Evolutionary conservation across 208 protist genomes (phyloP), one percentile per base, ranked within the genome.

Genomic region (Wallacemonas sp.): DNA sequence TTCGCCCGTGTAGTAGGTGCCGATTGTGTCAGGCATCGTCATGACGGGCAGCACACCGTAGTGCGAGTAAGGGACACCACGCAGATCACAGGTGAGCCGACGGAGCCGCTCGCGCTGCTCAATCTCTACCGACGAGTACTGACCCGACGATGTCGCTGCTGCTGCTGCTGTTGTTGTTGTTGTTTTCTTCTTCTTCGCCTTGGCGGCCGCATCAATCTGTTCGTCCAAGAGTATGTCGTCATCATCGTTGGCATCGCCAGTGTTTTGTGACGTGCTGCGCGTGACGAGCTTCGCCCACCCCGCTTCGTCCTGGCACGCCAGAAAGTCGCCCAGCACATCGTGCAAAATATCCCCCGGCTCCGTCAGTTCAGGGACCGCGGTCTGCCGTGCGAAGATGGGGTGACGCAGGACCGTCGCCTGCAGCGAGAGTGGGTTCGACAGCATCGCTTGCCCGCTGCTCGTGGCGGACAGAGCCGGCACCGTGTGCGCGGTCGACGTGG

Each of bases 261-360:
- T 41, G 36, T 41, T 41, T n/a, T n/a, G n/a, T 41, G 46, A 54
- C 19, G 46, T 23, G 14, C 44, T n/a, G n/a, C n/a, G n/a, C n/a
- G n/a, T n/a, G n/a, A n/a, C n/a, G n/a, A n/a, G n/a, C n/a, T n/a
- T n/a, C n/a, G n/a, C n/a, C n/a, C n/a, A 23, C 6, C 44, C 44
- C 9, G 44, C 44, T n/a, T 24, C 44, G 19, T 49, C 44, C 14
- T 49, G 44, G 6, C 6, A 6, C 19, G 44, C 44, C 11, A 58
- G 14, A 21, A n/a, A 46, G 56, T 77, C 65, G 26, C 64, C 48
- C 23, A 86, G 73, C 27, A 90, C 71, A 19, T 78, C 62, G 38
- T 85, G 88, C 8, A 94, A 72, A 47, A 94, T 88, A 49, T 94
- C 88, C 19, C 82, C 84, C 44, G 87, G 80, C 60, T 94, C 88